These are phyloP conservation scores for Ammopiptanthus mongolicus DNA, from an alignment of 306 rosid species.

Conservation along the genomic window DNA sequence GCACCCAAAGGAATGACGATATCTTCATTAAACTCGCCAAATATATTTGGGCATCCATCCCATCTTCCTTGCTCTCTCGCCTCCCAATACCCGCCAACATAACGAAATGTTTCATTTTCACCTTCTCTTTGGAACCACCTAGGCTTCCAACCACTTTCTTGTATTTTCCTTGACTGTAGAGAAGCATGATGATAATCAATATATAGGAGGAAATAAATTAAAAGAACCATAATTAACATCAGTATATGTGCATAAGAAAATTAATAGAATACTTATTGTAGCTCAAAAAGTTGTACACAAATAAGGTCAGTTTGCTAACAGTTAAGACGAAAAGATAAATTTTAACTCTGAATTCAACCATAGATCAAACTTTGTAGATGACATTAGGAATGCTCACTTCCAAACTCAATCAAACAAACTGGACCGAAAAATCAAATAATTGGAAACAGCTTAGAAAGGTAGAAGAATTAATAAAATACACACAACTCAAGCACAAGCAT, in stretches of 20 bases:
- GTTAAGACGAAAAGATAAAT: neutral
- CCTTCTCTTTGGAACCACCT: conserved; percentile 74
- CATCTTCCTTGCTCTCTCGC: conserved; percentile 59
- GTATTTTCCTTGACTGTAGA: conserved; percentile 79
- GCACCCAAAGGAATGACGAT: conserved; percentile 29
- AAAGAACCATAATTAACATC: neutral
- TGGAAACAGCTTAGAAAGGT: neutral
- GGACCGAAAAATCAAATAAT: neutral
- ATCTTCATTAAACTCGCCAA: conserved; percentile 63
- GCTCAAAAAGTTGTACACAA: too few species aligned
- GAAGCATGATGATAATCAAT: neutral
- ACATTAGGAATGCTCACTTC: neutral
- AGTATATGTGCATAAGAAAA: neutral
- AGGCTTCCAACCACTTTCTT: conserved; percentile 97
- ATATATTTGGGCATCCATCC: conserved; percentile 80
- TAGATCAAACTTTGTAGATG: neutral
- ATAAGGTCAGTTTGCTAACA: too few species aligned
- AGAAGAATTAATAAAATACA: neutral
- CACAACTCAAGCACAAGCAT: too few species aligned
- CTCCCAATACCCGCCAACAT: conserved; percentile 89
- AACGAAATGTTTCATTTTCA: conserved; percentile 62
- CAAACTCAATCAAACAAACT: neutral
- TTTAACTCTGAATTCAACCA: too few species aligned
- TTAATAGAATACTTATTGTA: too few species aligned
- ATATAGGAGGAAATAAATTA: neutral